These are phyloP conservation scores for Astragalus glycyphyllos DNA, from an alignment of 306 rosid species.

Conservation along the genomic window DNA sequence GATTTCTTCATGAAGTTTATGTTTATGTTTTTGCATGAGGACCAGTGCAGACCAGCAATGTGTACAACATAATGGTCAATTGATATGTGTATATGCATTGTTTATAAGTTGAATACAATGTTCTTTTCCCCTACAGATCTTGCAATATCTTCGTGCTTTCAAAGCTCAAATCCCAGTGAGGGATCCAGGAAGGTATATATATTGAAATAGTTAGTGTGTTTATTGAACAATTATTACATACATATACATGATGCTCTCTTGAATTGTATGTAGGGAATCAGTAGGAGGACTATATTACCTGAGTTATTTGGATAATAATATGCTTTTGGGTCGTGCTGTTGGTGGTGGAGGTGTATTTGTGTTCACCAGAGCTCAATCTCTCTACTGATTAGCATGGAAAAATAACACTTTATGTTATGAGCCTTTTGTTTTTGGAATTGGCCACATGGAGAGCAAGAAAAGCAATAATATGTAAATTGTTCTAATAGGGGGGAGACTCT, in stretches of 20 bases:
- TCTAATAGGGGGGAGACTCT: too few species aligned
- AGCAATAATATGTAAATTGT: not conserved
- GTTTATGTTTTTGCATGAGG: not conserved
- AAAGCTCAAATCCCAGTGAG: constrained; percentile 80
- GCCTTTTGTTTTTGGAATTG: constrained; percentile 18
- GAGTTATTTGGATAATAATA: constrained; percentile 77
- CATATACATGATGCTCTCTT: constrained; percentile 9
- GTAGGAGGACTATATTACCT: constrained; percentile 94
- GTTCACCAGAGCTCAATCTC: constrained; percentile 82
- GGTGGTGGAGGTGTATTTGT: constrained; percentile 95
- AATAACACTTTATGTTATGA: not conserved
- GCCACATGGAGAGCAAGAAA: constrained; percentile 10
- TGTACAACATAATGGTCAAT: not conserved
- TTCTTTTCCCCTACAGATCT: constrained; percentile 56
- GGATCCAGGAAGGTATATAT: constrained; percentile 71
- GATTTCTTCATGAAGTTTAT: too few species aligned
- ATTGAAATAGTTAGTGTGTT: not conserved
- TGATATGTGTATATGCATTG: not conserved
- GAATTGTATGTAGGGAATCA: constrained; percentile 53
- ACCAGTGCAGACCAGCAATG: constrained; percentile 5
- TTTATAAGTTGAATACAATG: not conserved
- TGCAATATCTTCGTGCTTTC: constrained; percentile 79
- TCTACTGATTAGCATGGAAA: constrained; percentile 45
- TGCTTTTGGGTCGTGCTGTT: constrained; percentile 97
- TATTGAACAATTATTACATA: not conserved